Percentiles rank a stretch among this genome's conserved stretches.
These are phyloP conservation scores for Prunus dulcis DNA, from an alignment of 306 rosid species.

Conservation along the genomic window DNA sequence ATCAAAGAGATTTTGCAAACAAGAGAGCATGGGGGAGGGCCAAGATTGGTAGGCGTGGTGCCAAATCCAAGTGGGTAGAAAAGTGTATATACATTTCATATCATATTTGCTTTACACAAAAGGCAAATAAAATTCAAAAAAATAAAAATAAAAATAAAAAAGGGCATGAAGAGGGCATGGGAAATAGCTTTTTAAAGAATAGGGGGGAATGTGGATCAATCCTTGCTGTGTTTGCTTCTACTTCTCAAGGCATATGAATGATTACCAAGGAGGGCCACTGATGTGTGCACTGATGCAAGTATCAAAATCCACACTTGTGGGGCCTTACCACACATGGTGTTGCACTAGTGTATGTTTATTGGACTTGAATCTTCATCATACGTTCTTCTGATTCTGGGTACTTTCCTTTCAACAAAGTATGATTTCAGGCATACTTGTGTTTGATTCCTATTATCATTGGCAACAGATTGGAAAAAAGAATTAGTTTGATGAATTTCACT, in stretches of 20 bases:
- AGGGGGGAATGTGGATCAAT: conserved; percentile 21
- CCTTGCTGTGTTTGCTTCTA: conserved; percentile 62
- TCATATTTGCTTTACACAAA: conserved; percentile 38
- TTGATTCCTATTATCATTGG: conserved; percentile 40
- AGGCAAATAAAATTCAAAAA: conserved; percentile 19
- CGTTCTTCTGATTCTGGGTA: conserved; percentile 39
- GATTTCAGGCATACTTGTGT: conserved; percentile 25
- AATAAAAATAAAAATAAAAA: conserved; percentile 1
- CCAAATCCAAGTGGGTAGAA: conserved; percentile 28
- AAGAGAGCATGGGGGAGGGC: conserved; percentile 21
- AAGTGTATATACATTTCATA: conserved; percentile 9
- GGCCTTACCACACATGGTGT: conserved; percentile 47
- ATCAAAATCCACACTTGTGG: conserved; percentile 29
- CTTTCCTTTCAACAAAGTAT: conserved; percentile 29
- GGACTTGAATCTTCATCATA: conserved; percentile 46
- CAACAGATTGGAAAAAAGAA: neutral
- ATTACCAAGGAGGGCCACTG: conserved; percentile 52
- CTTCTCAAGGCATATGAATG: conserved; percentile 42
- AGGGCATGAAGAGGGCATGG: conserved; percentile 11
- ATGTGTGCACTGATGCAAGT: conserved; percentile 23
- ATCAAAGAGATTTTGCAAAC: conserved; percentile 16
- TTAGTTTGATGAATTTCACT: neutral
- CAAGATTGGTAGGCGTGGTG: conserved; percentile 16
- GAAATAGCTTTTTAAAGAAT: conserved; percentile 22
- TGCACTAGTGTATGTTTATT: conserved; percentile 28